These are phyloP conservation scores for Naganishia vaughanmartiniae DNA, from an alignment of 768 basidiomycete species.

Conservation along the genomic window DNA sequence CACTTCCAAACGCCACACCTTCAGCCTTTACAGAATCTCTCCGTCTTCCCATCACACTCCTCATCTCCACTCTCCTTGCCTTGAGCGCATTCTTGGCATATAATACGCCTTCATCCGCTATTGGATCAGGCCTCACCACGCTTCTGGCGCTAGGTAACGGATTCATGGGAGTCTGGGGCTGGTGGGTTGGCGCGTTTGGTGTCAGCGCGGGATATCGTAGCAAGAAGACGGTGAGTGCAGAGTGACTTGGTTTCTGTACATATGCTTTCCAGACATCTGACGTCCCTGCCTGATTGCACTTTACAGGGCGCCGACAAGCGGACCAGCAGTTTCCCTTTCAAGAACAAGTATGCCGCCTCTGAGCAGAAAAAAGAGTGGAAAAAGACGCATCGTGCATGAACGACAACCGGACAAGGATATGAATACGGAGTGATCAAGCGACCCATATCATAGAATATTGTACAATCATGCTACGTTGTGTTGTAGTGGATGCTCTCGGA, in stretches of 20 bases:
- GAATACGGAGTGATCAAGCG: background rate
- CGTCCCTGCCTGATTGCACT: background rate
- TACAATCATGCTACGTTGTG: background rate
- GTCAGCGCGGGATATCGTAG: conserved; percentile 21
- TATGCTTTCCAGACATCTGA: background rate
- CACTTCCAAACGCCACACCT: conserved; percentile 37
- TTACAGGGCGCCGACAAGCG: conserved; percentile 68
- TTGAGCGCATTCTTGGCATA: conserved; percentile 37
- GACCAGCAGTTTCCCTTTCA: conserved; percentile 75
- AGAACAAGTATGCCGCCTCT: conserved; percentile 68
- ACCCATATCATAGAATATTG: background rate
- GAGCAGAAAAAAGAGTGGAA: conserved; percentile 63
- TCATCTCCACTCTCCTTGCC: conserved; percentile 40
- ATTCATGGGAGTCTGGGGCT: conserved; percentile 47
- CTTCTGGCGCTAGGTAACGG: conserved; percentile 41
- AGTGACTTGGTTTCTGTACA: background rate
- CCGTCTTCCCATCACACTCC: conserved; percentile 38
- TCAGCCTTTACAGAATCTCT: conserved; percentile 37
- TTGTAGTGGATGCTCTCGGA: background rate
- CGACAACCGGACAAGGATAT: background rate
- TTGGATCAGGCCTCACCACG: conserved; percentile 41
- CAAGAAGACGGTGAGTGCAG: conserved; percentile 32
- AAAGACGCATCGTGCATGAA: conserved; percentile 15
- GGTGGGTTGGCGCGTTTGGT: conserved; percentile 50
- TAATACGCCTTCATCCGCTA: conserved; percentile 34